Evolutionary conservation across 2,329 filamentous ascomycete genomes (phyloP), one percentile per base, ranked within the genome.

Genomic region (Cordyceps militaris): DNA sequence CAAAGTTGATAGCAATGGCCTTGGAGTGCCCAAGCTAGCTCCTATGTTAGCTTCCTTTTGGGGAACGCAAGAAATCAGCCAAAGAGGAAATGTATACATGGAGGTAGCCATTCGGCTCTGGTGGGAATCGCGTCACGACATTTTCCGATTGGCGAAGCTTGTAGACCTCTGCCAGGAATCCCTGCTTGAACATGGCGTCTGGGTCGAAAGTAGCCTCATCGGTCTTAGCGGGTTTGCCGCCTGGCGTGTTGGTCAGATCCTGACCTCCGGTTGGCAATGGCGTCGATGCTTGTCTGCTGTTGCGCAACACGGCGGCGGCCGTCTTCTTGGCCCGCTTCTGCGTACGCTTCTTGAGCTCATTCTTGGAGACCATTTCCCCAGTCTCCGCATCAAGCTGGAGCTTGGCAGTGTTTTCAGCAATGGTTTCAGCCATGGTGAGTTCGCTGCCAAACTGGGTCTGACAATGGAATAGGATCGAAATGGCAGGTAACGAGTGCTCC

Each of bases 11-110:
- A 0, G 91, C 88, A 70, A 97, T 97, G 21, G 94, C 93, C 76
- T 97, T 97, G 63, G 88, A 88, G 70, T 97, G 94, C 21, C 93
- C 93, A 64, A 97, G 88, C n/a, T n/a, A n/a, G n/a, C n/a, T n/a
- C n/a, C n/a, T n/a, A n/a, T n/a, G n/a, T n/a, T n/a, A n/a, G n/a
- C n/a, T 34, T 34, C 32, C 32, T 34, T 5, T 34, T 34, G 7
- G 3, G n/a, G 32, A 13, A 34, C 7, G 32, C 7, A 34, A 34
- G 32, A 34, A 34, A 34, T 34, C 32, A 34, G 32, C 3, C 32
- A 34, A 34, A 34, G 32, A 34, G 32, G 3, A 8, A n/a, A 34
- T 36, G 32, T 4, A 11, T 36, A 36, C 32, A 69, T 97, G 92
- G 11, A 97, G 82, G 70, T 88, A 97, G 54, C 93, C 94, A 71